Base-by-base conservation (phyloP, 495 filamentous ascomycete species). In the Cladorrhinum samala region DNA sequence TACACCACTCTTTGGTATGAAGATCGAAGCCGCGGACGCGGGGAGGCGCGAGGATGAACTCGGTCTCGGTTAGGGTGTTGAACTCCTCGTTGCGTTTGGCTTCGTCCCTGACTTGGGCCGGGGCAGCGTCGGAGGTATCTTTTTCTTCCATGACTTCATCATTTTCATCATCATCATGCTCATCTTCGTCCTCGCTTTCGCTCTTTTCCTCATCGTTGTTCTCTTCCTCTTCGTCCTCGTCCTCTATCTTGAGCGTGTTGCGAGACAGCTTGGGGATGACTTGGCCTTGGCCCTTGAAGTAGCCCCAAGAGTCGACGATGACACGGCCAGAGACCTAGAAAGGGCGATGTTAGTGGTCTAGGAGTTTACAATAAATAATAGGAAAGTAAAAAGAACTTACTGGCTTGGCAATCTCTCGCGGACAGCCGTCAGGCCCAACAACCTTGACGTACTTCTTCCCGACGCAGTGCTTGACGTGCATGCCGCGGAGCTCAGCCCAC, bases 401-500 rank as follows among this genome's bases (percentile, higher is more conserved):
- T 33, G 27, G 27, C 11, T 33, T 33, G 27, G 27, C 27, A 33
- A 33, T 33, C 11, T 33, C 27, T 6, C 5, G 6, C 27, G 27
- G 27, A 11, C 27, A 11, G 11, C 27, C 27, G 27, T 33, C 11
- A 33, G 27, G 27, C 5, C 11, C 27, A 11, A 33, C 6, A 33
- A 33, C 27, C 27, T 33, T 33, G 27, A 33, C 27, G 11, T 33
- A 33, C 27, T 33, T 33, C 27, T 33, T 33, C 6, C 27, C 27
- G 27, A 33, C 27, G 11, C 27, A 33, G 11, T 33, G 27, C 27
- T 33, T 33, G 27, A 33, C 27, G 27, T 33, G 27, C 27, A 33
- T 33, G 27, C 83, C 83, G 33, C 69, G 67, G 20, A 81, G 68
- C 17, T 62, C 53, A 42, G 78, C 71, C 59, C 75, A 80, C 8